phyloP scores from a whole-genome alignment of 108 stramenopile species.

The Nitzschia sp. region DNA sequence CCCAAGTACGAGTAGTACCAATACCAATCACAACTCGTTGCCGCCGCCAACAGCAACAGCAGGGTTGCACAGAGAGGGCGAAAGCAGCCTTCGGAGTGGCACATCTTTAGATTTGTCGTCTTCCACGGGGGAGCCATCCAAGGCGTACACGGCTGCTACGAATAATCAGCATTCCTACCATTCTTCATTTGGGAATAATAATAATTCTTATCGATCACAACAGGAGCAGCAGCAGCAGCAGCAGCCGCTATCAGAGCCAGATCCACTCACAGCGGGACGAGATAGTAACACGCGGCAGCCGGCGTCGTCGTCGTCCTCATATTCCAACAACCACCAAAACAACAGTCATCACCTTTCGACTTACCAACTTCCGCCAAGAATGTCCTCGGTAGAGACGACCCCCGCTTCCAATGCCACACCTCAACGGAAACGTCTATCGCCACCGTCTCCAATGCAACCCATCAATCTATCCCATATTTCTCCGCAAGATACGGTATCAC shows the following conservation, averaged over 20 bases:
- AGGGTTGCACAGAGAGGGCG: not conserved
- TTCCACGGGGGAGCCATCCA: not conserved
- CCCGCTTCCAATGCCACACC: conserved; percentile 14
- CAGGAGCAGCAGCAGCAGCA: too few species aligned
- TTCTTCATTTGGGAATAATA: too few species aligned
- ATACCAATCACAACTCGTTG: not conserved
- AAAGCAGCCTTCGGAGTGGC: not conserved
- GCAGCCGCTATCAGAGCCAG: too few species aligned
- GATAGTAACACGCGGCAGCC: too few species aligned
- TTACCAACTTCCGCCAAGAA: not conserved
- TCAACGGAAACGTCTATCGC: conserved; percentile 8
- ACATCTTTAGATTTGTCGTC: conserved; percentile 7
- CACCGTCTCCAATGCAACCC: conserved; percentile 32
- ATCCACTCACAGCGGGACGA: too few species aligned
- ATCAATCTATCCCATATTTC: conserved; percentile 37
- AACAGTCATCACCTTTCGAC: too few species aligned
- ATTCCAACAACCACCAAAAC: too few species aligned
- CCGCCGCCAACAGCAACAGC: not conserved
- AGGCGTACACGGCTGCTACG: too few species aligned
- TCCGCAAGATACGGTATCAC: conserved; percentile 33
- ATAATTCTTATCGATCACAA: too few species aligned
- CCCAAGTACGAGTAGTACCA: too few species aligned
- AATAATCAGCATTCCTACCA: too few species aligned
- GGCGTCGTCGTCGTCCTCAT: too few species aligned
- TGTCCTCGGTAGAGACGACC: conserved; percentile 9